These are phyloP conservation scores for Corylus avellana DNA, from an alignment of 306 rosid species.

Conservation along the genomic window DNA sequence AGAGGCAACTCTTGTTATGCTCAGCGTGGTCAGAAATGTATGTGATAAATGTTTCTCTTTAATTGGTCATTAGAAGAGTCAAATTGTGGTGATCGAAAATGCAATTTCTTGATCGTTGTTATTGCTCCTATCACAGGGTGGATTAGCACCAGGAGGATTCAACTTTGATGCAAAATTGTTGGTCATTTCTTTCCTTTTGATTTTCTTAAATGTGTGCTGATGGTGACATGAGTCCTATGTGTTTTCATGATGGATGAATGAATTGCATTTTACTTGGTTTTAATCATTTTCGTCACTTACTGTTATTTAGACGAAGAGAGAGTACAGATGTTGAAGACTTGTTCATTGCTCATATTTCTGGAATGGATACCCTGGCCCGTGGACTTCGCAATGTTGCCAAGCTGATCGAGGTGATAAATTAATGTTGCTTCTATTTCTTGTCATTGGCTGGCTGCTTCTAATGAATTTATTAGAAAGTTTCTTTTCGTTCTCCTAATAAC, in stretches of 20 bases:
- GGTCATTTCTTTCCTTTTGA: slow-evolving; percentile 30
- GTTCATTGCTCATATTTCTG: slow-evolving; percentile 83
- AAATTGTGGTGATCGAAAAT: not conserved
- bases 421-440: not conserved
- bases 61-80: slow-evolving; percentile 6
- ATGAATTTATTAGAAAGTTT: slow-evolving; percentile 17
- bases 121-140: slow-evolving; percentile 51
- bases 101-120: slow-evolving; percentile 6
- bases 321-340: slow-evolving; percentile 96
- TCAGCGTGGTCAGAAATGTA: slow-evolving; percentile 80
- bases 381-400: slow-evolving; percentile 84
- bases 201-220: not conserved
- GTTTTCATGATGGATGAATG: not conserved
- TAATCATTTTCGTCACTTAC: not conserved
- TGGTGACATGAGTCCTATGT: not conserved
- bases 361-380: slow-evolving; percentile 94
- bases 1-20: slow-evolving; percentile 90
- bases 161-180: slow-evolving; percentile 96
- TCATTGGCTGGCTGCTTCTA: not conserved
- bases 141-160: slow-evolving; percentile 97
- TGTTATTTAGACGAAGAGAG: slow-evolving; percentile 73
- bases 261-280: not conserved
- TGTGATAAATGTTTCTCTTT: slow-evolving; percentile 11
- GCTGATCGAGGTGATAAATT: slow-evolving; percentile 62
- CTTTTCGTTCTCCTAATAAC: slow-evolving; percentile 7